Base-by-base conservation (phyloP, 108 stramenopile genomes). In the Discostella stelligeroides region DNA sequence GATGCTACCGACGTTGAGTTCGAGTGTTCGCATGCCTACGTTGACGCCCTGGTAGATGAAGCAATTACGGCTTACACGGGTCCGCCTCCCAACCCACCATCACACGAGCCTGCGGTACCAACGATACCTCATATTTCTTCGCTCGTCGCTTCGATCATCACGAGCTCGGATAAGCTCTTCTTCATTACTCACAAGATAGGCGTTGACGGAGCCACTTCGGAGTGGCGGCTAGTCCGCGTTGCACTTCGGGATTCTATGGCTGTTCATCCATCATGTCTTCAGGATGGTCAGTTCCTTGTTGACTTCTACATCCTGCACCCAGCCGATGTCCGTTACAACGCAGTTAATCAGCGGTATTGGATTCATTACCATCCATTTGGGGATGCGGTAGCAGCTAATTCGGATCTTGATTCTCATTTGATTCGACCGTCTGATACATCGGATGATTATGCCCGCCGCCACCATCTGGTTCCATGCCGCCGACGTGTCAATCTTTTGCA, bases 121-220 rank as follows among this genome's bases (percentile, higher is more conserved):
- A 2, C 55, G 3, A 21, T 23, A 17, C 42, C 42, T 9, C 27
- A 20, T 37, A 49, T 43, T n/a, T n/a, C n/a, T n/a, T n/a, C n/a
- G n/a, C n/a, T n/a, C n/a, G n/a, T n/a, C n/a, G n/a, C n/a, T n/a
- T 38, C 58, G 30, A 2, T 30, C 30, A 1, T 1, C 41, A n/a
- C n/a, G n/a, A n/a, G 69, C 49, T 5, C 23, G 1, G 48, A 60
- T 18, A 28, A 27, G 10, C 49, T 61, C 18, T 70, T 70, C 69
- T 60, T 70, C 20, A 21, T 70, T 1, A 4, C 69, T 43, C 21
- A 27, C 53, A 54, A 23, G 15, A 10, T 4, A 5, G 27, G n/a
- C n/a, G n/a, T n/a, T n/a, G n/a, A n/a, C n/a, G n/a, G n/a, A n/a
- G n/a, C n/a, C n/a, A n/a, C n/a, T n/a, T n/a, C n/a, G 7, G 53